Percentiles rank a stretch among this genome's conserved stretches.
These are phyloP conservation scores for Chytridium lagenaria DNA, from an alignment of 371 early-diverging fungal species.

Conservation along the genomic window DNA sequence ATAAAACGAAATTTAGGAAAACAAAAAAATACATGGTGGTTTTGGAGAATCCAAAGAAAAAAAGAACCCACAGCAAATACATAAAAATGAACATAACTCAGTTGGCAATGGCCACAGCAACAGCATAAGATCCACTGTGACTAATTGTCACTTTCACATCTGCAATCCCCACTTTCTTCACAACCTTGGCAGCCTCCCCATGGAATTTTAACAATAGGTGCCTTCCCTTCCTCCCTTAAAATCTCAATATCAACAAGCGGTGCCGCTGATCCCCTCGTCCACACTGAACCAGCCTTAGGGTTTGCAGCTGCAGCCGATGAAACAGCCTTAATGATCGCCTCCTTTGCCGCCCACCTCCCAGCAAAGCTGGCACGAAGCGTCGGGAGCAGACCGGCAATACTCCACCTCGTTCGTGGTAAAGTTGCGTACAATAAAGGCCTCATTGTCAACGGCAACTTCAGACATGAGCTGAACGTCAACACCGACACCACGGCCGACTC, in stretches of 20 bases:
- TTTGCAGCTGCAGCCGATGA: conserved; percentile 60
- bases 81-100: conserved; percentile 3
- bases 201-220: conserved; percentile 87
- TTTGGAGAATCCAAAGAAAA: conserved; percentile 8
- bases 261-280: conserved; percentile 84
- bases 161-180: conserved; percentile 71
- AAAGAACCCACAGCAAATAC: not conserved
- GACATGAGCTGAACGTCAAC: conserved; percentile 91
- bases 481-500: conserved; percentile 66
- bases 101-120: conserved; percentile 70
- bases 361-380: conserved; percentile 88
- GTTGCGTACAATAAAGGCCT: conserved; percentile 89
- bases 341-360: conserved; percentile 97
- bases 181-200: conserved; percentile 81
- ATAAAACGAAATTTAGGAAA: too few relatives aligned
- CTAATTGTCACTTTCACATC: conserved; percentile 89
- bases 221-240: conserved; percentile 72
- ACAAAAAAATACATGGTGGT: not conserved
- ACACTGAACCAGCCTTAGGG: conserved; percentile 60
- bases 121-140: conserved; percentile 91
- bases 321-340: conserved; percentile 95
- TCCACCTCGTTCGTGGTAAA: conserved; percentile 80
- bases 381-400: conserved; percentile 71
- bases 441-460: conserved; percentile 81
- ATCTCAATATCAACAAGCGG: conserved; percentile 93